Conservation (phyloP, 2,329 filamentous ascomycete genomes). For the Lasiodiplodia sp. region DNA sequence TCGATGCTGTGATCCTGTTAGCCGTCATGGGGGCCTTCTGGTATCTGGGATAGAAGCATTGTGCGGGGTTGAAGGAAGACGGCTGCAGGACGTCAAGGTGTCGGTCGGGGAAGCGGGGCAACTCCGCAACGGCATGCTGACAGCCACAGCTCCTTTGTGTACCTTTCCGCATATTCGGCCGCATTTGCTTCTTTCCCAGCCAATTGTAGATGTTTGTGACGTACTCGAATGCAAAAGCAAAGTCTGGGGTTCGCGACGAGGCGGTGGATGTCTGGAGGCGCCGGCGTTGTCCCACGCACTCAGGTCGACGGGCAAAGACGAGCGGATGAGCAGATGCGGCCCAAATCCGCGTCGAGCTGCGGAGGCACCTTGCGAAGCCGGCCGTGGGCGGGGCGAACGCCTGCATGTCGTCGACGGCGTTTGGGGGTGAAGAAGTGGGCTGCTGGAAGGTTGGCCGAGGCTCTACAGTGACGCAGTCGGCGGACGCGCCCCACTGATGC, state of each 20-base stretch:
- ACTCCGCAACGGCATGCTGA: slow-evolving; percentile 31
- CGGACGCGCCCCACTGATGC: slow-evolving; percentile 20
- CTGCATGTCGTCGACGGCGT: slow-evolving; percentile 18
- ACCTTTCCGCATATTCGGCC: background rate
- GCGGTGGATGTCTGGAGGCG: background rate
- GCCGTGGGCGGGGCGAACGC: background rate
- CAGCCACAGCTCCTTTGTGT: slow-evolving; percentile 33
- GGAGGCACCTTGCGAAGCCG: slow-evolving; percentile 3
- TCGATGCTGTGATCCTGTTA: slow-evolving; percentile 70
- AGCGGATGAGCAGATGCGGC: background rate
- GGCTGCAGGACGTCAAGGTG: slow-evolving; percentile 45
- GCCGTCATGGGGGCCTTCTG: slow-evolving; percentile 35
- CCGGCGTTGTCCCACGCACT: slow-evolving; percentile 9
- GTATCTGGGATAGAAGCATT: background rate
- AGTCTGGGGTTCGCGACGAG: slow-evolving; percentile 45
- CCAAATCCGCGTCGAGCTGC: background rate
- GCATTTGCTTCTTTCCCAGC: background rate
- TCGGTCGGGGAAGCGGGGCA: slow-evolving; percentile 20
- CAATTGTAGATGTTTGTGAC: slow-evolving; percentile 30
- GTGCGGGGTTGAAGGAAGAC: background rate
- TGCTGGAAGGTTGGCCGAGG: slow-evolving; percentile 4
- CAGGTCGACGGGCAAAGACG: background rate
- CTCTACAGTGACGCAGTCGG: slow-evolving; percentile 10
- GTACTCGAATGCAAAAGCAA: slow-evolving; percentile 66
- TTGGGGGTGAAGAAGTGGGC: background rate